Evolutionary conservation across 345 rosid genomes (phyloP).

Genomic region (Eucalyptus leucophloia): DNA sequence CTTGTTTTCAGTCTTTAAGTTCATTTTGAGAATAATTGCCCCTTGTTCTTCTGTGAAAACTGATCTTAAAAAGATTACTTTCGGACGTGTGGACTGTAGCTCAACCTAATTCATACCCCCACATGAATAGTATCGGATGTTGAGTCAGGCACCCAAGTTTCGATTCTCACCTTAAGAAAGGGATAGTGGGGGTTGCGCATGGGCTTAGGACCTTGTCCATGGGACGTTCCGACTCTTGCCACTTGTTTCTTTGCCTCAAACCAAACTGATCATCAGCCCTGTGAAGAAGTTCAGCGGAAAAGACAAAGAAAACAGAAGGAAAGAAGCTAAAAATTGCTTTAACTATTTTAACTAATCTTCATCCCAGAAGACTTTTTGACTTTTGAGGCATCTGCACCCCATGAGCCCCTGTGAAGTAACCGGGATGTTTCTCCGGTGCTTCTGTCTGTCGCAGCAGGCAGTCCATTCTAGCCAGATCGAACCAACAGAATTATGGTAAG

Average conservation of each 20-base stretch:
- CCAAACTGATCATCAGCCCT: background rate
- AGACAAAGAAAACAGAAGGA: background rate
- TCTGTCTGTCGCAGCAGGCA: background rate
- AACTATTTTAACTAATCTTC: background rate
- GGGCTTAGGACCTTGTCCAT: background rate
- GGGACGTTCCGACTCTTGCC: background rate
- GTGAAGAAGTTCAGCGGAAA: background rate
- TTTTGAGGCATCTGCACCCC: background rate
- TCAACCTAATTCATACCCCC: background rate
- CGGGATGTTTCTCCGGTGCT: background rate
- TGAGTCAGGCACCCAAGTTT: background rate
- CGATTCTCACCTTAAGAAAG: background rate
- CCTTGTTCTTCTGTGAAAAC: background rate
- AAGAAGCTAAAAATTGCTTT: background rate
- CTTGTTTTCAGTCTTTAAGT: background rate
- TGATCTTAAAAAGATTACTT: background rate
- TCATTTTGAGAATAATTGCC: background rate
- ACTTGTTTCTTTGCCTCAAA: background rate
- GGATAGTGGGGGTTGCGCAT: background rate
- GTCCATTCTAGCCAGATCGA: background rate
- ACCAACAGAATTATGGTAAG: background rate
- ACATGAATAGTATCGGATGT: background rate
- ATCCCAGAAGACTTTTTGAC: background rate
- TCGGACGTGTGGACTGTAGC: background rate
- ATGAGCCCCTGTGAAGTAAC: background rate